Evolutionary conservation across 805 yeast genomes (phyloP).

Genomic region (Clavispora santaluciae): DNA sequence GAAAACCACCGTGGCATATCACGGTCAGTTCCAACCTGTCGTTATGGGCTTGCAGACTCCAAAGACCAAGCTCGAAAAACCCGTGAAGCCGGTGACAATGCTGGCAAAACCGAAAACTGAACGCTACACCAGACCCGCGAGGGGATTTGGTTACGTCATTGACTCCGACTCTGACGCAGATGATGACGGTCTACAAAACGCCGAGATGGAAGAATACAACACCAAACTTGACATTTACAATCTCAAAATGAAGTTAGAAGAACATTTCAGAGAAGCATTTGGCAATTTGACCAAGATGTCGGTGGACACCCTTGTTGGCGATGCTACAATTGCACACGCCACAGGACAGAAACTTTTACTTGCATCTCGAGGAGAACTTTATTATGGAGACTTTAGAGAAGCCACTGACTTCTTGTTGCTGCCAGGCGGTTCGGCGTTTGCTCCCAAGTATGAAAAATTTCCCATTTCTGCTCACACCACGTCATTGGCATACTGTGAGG

Average conservation of each 20-base stretch:
- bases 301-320: neutral
- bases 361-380: neutral
- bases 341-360: neutral
- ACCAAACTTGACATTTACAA: constrained; percentile 1
- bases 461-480: neutral
- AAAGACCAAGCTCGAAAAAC: constrained; percentile 1
- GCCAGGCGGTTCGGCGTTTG: neutral
- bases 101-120: constrained; percentile 3
- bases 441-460: constrained; percentile 4
- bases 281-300: constrained; percentile 10
- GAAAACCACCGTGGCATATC: constrained; percentile 2
- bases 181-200: neutral
- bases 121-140: constrained; percentile 6
- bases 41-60: constrained; percentile 2
- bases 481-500: constrained; percentile 18
- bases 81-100: constrained; percentile 3
- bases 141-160: constrained; percentile 13
- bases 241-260: constrained; percentile 3
- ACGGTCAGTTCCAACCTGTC: constrained; percentile 12
- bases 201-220: constrained; percentile 2
- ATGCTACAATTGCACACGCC: neutral
- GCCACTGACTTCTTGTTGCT: neutral
- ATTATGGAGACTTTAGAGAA: neutral
- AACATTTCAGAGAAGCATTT: constrained; percentile 5
- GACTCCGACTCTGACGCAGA: constrained; percentile 5